Conservation (phyloP, 1,139 yeast genomes). For the Groenewaldozyma sp. region DNA sequence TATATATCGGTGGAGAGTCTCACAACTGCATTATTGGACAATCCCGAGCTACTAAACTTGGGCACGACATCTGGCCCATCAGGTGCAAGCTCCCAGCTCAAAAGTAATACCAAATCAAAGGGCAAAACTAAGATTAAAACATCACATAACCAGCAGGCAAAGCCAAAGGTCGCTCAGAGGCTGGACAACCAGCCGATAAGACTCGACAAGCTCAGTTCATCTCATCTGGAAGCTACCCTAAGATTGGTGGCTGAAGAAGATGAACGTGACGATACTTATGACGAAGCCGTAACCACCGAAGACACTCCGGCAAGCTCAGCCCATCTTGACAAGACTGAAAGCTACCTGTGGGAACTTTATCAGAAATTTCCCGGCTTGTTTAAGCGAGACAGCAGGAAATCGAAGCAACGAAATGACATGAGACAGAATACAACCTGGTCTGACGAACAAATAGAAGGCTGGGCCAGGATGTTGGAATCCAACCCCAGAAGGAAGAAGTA, state of each 20-base stretch:
- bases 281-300: slow-evolving; percentile 38
- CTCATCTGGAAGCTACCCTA: slow-evolving; percentile 47
- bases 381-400: slow-evolving; percentile 42
- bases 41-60: slow-evolving; percentile 34
- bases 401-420: slow-evolving; percentile 44
- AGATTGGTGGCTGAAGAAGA: slow-evolving; percentile 59
- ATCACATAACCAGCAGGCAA: slow-evolving; percentile 20
- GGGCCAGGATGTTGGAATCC: slow-evolving; percentile 69
- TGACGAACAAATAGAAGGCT: slow-evolving; percentile 88
- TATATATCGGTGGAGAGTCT: slow-evolving; percentile 48
- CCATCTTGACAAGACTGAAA: slow-evolving; percentile 36
- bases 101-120: too few relatives aligned
- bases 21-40: slow-evolving; percentile 53
- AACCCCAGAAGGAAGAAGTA: slow-evolving; percentile 42
- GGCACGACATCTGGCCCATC: slow-evolving; percentile 3
- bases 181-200: slow-evolving; percentile 7
- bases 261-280: slow-evolving; percentile 76
- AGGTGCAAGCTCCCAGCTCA: slow-evolving; percentile 7
- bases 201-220: slow-evolving; percentile 13
- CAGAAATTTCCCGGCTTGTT: slow-evolving; percentile 47
- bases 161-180: slow-evolving; percentile 21
- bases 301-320: slow-evolving; percentile 18
- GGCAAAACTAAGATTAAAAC: slow-evolving; percentile 4
- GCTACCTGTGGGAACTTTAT: slow-evolving; percentile 47
- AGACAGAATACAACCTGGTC: slow-evolving; percentile 55